Percentiles rank a stretch among this genome's conserved stretches.
phyloP scores from a whole-genome alignment of 2,329 filamentous ascomycete species.

The Fusarium abutilonis region DNA sequence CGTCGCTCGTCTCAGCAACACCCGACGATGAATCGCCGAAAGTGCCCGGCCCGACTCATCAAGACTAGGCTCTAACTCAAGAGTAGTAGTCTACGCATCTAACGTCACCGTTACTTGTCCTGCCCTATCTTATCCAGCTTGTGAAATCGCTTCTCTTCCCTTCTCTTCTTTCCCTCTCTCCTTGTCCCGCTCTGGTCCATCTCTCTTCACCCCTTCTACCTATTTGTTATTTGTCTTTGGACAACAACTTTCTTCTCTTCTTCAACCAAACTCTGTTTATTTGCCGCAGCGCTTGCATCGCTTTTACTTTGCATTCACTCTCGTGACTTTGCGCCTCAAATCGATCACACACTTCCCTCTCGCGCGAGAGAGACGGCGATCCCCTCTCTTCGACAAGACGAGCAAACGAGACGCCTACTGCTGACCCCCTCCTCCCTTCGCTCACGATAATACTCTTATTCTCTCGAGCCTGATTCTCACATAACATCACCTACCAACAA shows the following conservation, averaged over 20 bases:
- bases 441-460: constrained; percentile 1
- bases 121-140: constrained; percentile 23
- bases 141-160: constrained; percentile 11
- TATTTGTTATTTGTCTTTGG: neutral
- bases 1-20: constrained; percentile 31
- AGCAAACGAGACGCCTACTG: constrained; percentile 27
- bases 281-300: constrained; percentile 8
- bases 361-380: constrained; percentile 29
- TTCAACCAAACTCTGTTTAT: constrained; percentile 5
- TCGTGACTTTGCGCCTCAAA: constrained; percentile 11
- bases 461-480: constrained; percentile 10
- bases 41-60: neutral
- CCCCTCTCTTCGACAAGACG: constrained; percentile 31
- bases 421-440: constrained; percentile 17
- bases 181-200: constrained; percentile 18
- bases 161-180: constrained; percentile 26
- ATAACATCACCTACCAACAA: constrained; percentile 1
- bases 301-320: constrained; percentile 3
- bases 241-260: constrained; percentile 17
- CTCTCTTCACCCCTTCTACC: constrained; percentile 1
- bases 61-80: constrained; percentile 12
- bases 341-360: constrained; percentile 31
- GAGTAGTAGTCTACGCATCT: constrained; percentile 4
- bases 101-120: constrained; percentile 40
- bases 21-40: constrained; percentile 15